Conservation (phyloP, 306 rosid genomes). For the Cucurbita maxima region DNA sequence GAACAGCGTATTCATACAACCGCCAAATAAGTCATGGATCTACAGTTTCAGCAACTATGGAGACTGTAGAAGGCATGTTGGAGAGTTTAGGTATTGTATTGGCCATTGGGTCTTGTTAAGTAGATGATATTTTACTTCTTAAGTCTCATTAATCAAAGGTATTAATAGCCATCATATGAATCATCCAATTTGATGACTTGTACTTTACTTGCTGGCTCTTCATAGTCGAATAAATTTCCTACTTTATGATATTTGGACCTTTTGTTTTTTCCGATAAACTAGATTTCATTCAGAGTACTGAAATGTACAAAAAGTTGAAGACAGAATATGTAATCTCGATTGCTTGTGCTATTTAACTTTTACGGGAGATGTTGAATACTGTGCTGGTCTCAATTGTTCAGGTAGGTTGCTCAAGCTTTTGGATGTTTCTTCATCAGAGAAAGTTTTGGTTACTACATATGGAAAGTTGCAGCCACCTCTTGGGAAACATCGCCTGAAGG, state of each 20-base stretch:
- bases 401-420: constrained; percentile 82
- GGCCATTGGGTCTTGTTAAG: neutral
- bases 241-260: neutral
- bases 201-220: neutral
- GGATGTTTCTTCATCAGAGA: constrained; percentile 60
- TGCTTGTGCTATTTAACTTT: neutral
- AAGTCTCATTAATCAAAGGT: neutral
- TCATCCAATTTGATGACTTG: neutral
- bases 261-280: neutral
- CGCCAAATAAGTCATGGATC: constrained; percentile 59
- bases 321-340: neutral
- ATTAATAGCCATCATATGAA: neutral
- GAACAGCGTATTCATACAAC: constrained; percentile 51
- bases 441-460: constrained; percentile 59
- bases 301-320: neutral
- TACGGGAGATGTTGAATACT: neutral
- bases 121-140: neutral
- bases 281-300: neutral
- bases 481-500: constrained; percentile 96
- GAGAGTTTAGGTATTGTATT: constrained; percentile 59
- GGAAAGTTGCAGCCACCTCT: constrained; percentile 96
- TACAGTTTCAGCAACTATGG: constrained; percentile 55
- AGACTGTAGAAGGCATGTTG: constrained; percentile 95
- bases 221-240: neutral
- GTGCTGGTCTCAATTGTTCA: constrained; percentile 18